A percentile compares a stretch with the other conserved stretches of the same genome.
Evolutionary conservation across 2,329 filamentous ascomycete genomes (phyloP).

Genomic region (Cladorrhinum sp.): DNA sequence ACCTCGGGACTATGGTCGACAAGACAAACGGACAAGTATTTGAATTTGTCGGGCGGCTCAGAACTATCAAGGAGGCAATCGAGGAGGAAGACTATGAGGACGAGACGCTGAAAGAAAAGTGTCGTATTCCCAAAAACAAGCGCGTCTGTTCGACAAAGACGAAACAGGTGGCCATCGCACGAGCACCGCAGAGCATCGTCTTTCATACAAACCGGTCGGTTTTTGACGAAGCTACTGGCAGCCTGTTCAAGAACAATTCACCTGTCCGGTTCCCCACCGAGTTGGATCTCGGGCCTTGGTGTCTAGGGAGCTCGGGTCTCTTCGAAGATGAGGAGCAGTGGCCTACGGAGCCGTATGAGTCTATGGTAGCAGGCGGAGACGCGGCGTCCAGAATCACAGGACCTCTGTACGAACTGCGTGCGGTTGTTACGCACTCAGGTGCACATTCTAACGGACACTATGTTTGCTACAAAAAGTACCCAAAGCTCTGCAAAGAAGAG

Average conservation of each 20-base stretch:
- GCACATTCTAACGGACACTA: conserved; percentile 96
- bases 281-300: conserved; percentile 82
- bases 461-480: conserved; percentile 79
- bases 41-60: conserved; percentile 54
- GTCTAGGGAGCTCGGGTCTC: conserved; percentile 56
- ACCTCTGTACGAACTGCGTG: conserved; percentile 71
- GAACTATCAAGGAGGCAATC: conserved; percentile 66
- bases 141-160: conserved; percentile 80
- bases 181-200: conserved; percentile 75
- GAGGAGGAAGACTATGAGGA: conserved; percentile 79
- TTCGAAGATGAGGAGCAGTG: conserved; percentile 57
- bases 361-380: conserved; percentile 66
- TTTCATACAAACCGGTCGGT: conserved; percentile 90
- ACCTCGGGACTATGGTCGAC: conserved; percentile 48
- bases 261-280: conserved; percentile 70
- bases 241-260: conserved; percentile 79
- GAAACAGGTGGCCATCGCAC: conserved; percentile 80
- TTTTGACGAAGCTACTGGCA: conserved; percentile 79
- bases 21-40: conserved; percentile 43
- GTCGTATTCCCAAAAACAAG: conserved; percentile 63
- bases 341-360: conserved; percentile 64
- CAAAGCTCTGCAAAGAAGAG: conserved; percentile 4
- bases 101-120: conserved; percentile 59
- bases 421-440: conserved; percentile 85
- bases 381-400: conserved; percentile 52